Evolutionary conservation across 2,329 filamentous ascomycete genomes (phyloP), one percentile per base, ranked within the genome.

Genomic region (Dactylellina drechsleri): DNA sequence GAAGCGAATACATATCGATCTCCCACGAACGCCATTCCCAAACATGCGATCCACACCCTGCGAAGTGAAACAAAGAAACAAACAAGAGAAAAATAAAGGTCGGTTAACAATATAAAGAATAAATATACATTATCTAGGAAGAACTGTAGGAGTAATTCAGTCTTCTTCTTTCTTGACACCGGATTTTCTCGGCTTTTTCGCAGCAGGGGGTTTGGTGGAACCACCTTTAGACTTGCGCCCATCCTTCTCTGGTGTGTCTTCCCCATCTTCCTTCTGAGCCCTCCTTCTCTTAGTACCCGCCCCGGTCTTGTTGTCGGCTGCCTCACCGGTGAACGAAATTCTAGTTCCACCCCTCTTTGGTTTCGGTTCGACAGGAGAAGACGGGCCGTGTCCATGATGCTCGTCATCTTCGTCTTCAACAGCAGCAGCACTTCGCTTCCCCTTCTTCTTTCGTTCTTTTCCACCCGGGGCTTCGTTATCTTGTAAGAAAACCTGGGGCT

Each of bases 401-500:
- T 76, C 65, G 5, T 76, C 72, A 31, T 76, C 72, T 1, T 76
- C 66, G 10, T 76, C 66, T 41, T 70, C 72, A 40, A 57, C 40
- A n/a, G 61, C 61, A 16, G 58, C 66, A 23, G 66, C 72, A 43
- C 12, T 79, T 81, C 80, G 79, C 64, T 79, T 78, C 40, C 77
- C 77, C n/a, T 78, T 77, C 84, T 77, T 81, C 79, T 57, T 81
- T 71, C 74, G 79, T 78, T 71, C 82, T 79, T 64, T 82, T 57
- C 15, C 71, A 45, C 80, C 78, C 0, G 79, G 81, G 31, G 82
- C 82, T 79, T 90, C 88, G 66, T 89, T 87, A 79, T 93, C 91
- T 81, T 96, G 91, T 18, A 96, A 83, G 83, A 96, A 93, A 57
- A 93, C 89, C 81, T 94, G 90, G 2, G 93, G 91, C 72, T 92